Base-by-base conservation (phyloP, 441 rosid species). In the Jatropha multifida region DNA sequence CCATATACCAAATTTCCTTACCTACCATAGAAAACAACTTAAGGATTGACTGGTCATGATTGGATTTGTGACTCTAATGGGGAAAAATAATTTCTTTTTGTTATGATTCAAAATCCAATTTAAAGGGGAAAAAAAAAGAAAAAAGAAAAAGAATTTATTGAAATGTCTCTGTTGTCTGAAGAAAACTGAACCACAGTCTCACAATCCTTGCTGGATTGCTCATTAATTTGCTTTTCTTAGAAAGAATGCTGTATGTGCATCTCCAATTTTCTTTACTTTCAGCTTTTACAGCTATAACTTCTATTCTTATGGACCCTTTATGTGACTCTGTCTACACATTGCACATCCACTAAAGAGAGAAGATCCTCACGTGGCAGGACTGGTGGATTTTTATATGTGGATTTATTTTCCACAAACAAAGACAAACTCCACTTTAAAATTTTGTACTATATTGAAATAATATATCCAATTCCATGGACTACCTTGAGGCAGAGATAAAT, bases 161-260 rank as follows among this genome's bases (percentile, higher is more conserved):
- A 12, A 4, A 7, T 3, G 15, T 23, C 48, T 15, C 77, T 69
- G 73, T 64, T 63, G 68, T 27, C 37, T 40, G 56, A 26, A 40
- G 71, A 65, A 69, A 66, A 67, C 2, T 17, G 37, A 54, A 64
- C 44, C n/a, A 54, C 63, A 42, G 54, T 66, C 44, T 62, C 49
- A 3, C 8, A 59, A 20, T 75, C 72, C 72, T 72, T 5, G 81
- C 81, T 75, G 81, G 72, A 63, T 42, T 71, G 79, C 78, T 71
- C 74, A 38, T 64, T 73, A 52, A 14, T 51, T 56, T 56, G 26
- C 20, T 27, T 54, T 51, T 32, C 38, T 27, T 27, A 41, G 41
- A 61, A 59, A 59, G 15, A 15, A 59, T 59, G 3, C 3, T 38
- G 32, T 32, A 32, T 32, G 2, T 32, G 32, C 32, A 6, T 13